A percentile compares a stretch with the other conserved stretches of the same genome.
These are phyloP conservation scores for Sporothrix dimorphospora DNA, from an alignment of 2,329 filamentous ascomycete genomes.

Conservation along the genomic window DNA sequence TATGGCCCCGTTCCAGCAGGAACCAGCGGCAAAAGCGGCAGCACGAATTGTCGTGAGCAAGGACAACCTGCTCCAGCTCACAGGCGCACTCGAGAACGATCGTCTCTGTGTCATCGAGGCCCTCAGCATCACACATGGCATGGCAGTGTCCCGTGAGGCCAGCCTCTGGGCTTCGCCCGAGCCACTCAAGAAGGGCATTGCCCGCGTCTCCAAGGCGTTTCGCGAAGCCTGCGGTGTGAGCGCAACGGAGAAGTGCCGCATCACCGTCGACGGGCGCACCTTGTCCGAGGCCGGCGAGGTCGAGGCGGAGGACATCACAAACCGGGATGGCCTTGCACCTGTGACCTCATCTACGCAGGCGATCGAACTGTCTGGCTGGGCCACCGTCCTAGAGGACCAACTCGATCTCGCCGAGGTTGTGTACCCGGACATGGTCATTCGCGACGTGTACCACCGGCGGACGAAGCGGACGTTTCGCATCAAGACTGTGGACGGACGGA, in stretches of 20 bases:
- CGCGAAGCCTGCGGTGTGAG: constrained; percentile 73
- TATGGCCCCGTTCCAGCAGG: constrained; percentile 17
- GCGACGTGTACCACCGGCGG: constrained; percentile 60
- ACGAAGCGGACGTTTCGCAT: constrained; percentile 64
- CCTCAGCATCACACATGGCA: not conserved
- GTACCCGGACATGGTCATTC: constrained; percentile 71
- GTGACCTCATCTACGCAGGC: constrained; percentile 35
- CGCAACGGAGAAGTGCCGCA: constrained; percentile 64
- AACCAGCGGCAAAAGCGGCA: constrained; percentile 30
- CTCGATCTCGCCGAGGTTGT: constrained; percentile 62
- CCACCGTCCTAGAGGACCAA: constrained; percentile 41
- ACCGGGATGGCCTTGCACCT: constrained; percentile 37
- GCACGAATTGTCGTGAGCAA: constrained; percentile 33
- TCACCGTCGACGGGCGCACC: constrained; percentile 51
- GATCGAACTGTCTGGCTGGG: constrained; percentile 45
- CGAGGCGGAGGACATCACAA: constrained; percentile 61
- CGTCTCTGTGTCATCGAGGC: constrained; percentile 32
- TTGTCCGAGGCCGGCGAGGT: constrained; percentile 62
- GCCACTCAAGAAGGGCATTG: constrained; percentile 38
- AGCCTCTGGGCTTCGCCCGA: constrained; percentile 29
- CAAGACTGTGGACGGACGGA: constrained; percentile 57
- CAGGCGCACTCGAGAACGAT: constrained; percentile 33
- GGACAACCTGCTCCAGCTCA: constrained; percentile 34
- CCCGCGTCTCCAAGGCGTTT: constrained; percentile 70
- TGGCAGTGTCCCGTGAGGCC: constrained; percentile 30